Base-by-base conservation (phyloP, 257 asterid genomes). In the Coffea canephora region DNA sequence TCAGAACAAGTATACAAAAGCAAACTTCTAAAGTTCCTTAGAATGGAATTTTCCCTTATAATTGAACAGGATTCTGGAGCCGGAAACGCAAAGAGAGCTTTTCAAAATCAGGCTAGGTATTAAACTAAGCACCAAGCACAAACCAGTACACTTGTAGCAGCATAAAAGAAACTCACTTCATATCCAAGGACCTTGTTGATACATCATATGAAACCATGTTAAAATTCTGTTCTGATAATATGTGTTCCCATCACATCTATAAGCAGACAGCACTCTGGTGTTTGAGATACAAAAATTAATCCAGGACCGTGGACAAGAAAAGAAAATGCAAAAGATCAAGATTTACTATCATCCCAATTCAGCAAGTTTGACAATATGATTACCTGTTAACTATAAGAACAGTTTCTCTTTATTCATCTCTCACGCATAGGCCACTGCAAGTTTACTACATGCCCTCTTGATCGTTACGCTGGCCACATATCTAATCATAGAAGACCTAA, bases 311-410 rank as follows among this genome's bases (percentile, higher is more conserved):
- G 11, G 39, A 45, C 1, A 61, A 45, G 41, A 14, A 48, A 41
- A 39, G 23, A 23, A 50, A 45, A 50, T 1, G 45, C 31, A 14
- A 52, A 73, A 64, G 19, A 48, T 48, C 18, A 0, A n/a, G 9
- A 16, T 48, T 27, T 5, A 36, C 46, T 3, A 70, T 18, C 31
- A 39, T n/a, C 41, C 8, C 11, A 13, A 71, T 46, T 57, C 75
- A 52, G 68, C 68, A 34, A 68, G 45, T 55, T 39, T 57, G 68
- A 57, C 61, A 78, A 71, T 70, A 31, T 68, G 52, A 77, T 34
- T 39, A 6, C 46, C 6, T 12, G 14, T 36, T 4, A 45, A 46
- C 61, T n/a, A 62, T 23, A 43, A n/a, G 46, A 64, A 76, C 10
- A 46, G 5, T 18, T 11, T 25, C 11, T 19, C 18, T 34, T 62